Evolutionary conservation across 371 early-diverging fungal species (phyloP).

Genomic region (Circinella minor): DNA sequence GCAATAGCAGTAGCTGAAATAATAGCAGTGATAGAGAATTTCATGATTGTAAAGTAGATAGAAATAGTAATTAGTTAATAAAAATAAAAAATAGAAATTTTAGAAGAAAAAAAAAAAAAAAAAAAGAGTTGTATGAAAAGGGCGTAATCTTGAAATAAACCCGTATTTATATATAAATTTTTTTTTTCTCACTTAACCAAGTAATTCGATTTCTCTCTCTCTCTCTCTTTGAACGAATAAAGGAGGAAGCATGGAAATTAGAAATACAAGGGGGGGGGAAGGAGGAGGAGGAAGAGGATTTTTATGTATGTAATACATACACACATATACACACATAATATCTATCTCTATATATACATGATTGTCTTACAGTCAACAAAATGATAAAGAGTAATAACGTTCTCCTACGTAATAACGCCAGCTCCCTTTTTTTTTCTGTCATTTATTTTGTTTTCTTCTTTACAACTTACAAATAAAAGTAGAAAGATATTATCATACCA

Average conservation of each 20-base stretch:
- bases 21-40: constrained; percentile 27
- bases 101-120: no score
- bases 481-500: no score
- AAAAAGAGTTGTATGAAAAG: neutral
- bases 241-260: constrained; percentile 8
- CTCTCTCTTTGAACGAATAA: neutral
- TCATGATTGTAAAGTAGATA: constrained; percentile 18
- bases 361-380: no score
- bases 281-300: no score
- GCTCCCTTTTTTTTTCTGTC: constrained; percentile 2
- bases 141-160: neutral
- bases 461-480: no score
- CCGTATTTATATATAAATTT: constrained; percentile 13
- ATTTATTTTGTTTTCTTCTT: neutral
- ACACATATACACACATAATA: no score
- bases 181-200: neutral
- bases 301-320: neutral
- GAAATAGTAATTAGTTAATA: neutral
- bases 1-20: constrained; percentile 22
- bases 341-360: no score
- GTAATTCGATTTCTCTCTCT: no score
- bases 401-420: neutral
- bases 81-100: neutral
- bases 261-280: neutral
- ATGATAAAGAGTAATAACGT: no score